Base-by-base conservation (phyloP, 257 asterid genomes). In the Scutellaria minor region DNA sequence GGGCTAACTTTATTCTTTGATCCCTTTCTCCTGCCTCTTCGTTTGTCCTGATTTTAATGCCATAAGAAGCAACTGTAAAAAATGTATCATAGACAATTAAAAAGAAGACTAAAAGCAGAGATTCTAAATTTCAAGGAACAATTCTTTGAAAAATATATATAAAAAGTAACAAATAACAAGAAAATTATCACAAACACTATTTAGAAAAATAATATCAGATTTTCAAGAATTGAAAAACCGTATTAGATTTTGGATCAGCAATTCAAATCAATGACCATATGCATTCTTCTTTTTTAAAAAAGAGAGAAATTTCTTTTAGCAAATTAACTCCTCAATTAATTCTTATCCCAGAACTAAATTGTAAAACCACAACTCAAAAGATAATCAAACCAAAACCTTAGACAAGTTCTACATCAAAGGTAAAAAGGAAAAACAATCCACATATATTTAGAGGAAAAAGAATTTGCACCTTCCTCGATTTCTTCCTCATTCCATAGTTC, bases 1-100 rank as follows among this genome's bases (percentile, higher is more conserved):
- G 98, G 82, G 66, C 77, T 79, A 54, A 37, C 78, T 80, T 87
- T 92, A 45, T 71, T 87, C 78, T 50, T 86, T 74, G 92, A 80
- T 67, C 97, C 97, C 83, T 83, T 92, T 59, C 79, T 81, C 74
- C 96, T 80, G 24, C 98, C 98, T 63, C 80, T 83, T 72, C 71
- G 74, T 77, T 82, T 88, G 62, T 66, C 46, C 94, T 84, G 78
- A 27, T 79, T 67, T 50, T 13, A 74, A 70, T 65, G 51, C 50
- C 74, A 67, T 81, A 18, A 55, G 40, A 20, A 47, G 22, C 39
- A 70, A 11, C 10, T 12, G 42, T 35, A 76, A 68, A 20, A 9
- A 41, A 59, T 22, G 7, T 51, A 62, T 72, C 45, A 72, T 13
- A 72, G 35, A 67, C 15, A 55, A 40, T 27, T 45, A 18, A 39